Percentiles rank a stretch among this genome's conserved stretches.
Evolutionary conservation across 306 rosid species (phyloP).

Genomic region (Nissolia schottii): DNA sequence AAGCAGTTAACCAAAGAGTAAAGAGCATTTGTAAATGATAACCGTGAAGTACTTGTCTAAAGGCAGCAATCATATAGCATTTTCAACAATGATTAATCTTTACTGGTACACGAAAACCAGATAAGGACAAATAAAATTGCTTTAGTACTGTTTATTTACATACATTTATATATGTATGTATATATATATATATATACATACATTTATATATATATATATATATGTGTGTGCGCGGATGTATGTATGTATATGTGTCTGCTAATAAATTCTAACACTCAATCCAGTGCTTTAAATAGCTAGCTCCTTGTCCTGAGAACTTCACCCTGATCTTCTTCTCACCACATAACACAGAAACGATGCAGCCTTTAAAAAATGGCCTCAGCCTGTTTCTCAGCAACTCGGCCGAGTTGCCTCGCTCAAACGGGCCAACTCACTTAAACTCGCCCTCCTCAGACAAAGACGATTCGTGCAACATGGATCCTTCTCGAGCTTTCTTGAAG

Average conservation of each 20-base stretch:
- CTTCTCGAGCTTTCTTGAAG: constrained; percentile 51
- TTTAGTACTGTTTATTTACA: neutral
- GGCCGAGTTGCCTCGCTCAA: neutral
- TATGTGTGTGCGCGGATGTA: neutral
- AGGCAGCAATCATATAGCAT: neutral
- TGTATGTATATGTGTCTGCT: neutral
- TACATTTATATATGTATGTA: neutral
- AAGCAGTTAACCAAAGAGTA: neutral
- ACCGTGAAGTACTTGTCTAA: neutral
- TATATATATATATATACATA: neutral
- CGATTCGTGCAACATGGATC: constrained; percentile 41
- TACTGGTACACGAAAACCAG: neutral
- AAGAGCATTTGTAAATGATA: neutral
- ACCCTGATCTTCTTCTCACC: neutral
- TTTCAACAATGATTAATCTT: neutral
- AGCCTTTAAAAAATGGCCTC: neutral
- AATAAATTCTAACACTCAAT: neutral
- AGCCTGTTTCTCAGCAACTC: neutral
- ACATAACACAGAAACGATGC: neutral
- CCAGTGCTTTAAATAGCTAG: neutral
- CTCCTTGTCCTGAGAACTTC: neutral
- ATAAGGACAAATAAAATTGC: neutral
- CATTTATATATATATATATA: too few relatives aligned
- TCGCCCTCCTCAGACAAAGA: neutral
- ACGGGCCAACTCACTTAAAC: constrained; percentile 13